phyloP scores from a whole-genome alignment of 768 basidiomycete genomes.

The Phylloporus arenicola region DNA sequence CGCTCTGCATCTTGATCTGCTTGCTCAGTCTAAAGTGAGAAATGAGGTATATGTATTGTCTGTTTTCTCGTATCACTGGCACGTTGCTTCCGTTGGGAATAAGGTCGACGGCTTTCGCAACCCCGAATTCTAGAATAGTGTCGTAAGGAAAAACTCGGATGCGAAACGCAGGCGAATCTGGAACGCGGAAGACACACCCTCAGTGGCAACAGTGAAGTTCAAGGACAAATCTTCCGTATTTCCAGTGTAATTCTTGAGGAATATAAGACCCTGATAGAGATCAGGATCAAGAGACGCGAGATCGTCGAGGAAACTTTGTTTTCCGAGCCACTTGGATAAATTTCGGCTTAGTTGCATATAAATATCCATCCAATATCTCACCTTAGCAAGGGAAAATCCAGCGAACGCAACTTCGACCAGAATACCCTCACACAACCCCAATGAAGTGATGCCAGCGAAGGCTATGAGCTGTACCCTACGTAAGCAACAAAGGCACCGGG shows the following conservation, averaged over 20 bases:
- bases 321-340: slow-evolving; percentile 74
- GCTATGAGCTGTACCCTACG: slow-evolving; percentile 55
- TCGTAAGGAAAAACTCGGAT: background rate
- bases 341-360: background rate
- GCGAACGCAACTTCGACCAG: slow-evolving; percentile 94
- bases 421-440: slow-evolving; percentile 95
- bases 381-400: slow-evolving; percentile 89
- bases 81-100: slow-evolving; percentile 78
- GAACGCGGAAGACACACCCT: slow-evolving; percentile 50
- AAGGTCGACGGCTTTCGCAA: slow-evolving; percentile 69
- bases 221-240: slow-evolving; percentile 84
- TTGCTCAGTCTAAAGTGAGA: slow-evolving; percentile 84
- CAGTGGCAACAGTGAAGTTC: slow-evolving; percentile 82
- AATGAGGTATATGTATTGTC: slow-evolving; percentile 85
- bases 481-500: background rate
- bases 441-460: slow-evolving; percentile 91
- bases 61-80: slow-evolving; percentile 83
- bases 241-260: slow-evolving; percentile 86
- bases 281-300: slow-evolving; percentile 88
- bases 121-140: slow-evolving; percentile 64
- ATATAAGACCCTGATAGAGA: slow-evolving; percentile 86
- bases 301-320: slow-evolving; percentile 90
- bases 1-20: slow-evolving; percentile 82
- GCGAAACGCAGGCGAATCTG: background rate
- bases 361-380: slow-evolving; percentile 23